Base-by-base conservation (phyloP, 2,329 filamentous ascomycete species). In the Ascocoryne sarcoides region DNA sequence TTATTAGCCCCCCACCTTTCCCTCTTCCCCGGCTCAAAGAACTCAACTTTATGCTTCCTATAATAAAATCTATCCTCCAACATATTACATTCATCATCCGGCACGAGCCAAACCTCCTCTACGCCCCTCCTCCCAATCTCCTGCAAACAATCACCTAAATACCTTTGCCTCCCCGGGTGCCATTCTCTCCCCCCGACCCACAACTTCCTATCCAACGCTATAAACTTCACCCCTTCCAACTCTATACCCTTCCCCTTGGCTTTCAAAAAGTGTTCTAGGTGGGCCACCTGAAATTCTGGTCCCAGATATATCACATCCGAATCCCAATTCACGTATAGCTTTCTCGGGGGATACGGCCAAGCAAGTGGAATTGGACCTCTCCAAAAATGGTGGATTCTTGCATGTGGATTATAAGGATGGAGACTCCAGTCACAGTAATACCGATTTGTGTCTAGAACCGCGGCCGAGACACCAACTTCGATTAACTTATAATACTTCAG, bases 221-320 rank as follows among this genome's bases (percentile, higher is more conserved):
- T 32, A 30, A 46, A 43, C 32, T 45, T 44, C 9, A 53, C 10
- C 2, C 35, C 39, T 10, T 33, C 14, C 3, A 53, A 37, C 20
- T 53, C 48, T 8, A 40, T 38, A 9, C 36, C 39, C 3, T 19
- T 20, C 9, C 38, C 29, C 2, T 21, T 35, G 4, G 37, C 37
- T 4, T 40, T 39, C 14, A 53, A 33, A 31, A 53, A 51, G 3
- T 28, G 7, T 23, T 44, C 10, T 1, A 52, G 40, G 31, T 46
- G 43, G 2, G 38, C 4, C 17, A 37, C n/a, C 4, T 39, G 37
- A 36, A 53, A 53, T 35, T 51, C 46, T 8, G 48, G 46, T 3
- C 50, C 50, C 4, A 53, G 43, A 29, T 53, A 53, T 15, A 53
- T 45, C 5, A 36, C 46, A 18, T 53, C 50, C n/a, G 18, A 35